Evolutionary conservation across 306 rosid species (phyloP).

Genomic region (Cucumis cinereus): DNA sequence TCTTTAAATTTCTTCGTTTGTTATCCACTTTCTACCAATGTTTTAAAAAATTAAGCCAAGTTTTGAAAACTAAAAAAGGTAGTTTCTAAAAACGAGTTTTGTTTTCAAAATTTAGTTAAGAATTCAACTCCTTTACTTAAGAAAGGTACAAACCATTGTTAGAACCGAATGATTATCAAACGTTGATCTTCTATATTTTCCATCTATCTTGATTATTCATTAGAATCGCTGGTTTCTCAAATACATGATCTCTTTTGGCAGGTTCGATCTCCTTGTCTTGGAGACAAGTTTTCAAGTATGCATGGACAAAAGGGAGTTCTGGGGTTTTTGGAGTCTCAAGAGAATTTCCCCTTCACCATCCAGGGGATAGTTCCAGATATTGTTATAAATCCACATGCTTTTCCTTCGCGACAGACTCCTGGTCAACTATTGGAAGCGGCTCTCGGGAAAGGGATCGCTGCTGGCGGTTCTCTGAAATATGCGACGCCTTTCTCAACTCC

Average conservation of each 20-base stretch:
- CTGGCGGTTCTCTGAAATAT: constrained; percentile 42
- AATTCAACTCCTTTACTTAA: too few species aligned
- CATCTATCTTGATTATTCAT: background rate
- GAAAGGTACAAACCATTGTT: too few species aligned
- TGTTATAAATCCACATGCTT: constrained; percentile 94
- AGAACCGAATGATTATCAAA: too few species aligned
- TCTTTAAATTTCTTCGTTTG: too few species aligned
- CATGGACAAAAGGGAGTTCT: constrained; percentile 99
- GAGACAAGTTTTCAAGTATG: constrained; percentile 98
- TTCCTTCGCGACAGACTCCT: constrained; percentile 94
- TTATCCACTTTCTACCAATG: too few species aligned
- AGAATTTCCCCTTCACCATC: constrained; percentile 82
- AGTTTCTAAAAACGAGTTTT: too few species aligned
- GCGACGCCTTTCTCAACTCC: constrained; percentile 90
- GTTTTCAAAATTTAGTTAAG: too few species aligned
- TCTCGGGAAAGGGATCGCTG: constrained; percentile 88
- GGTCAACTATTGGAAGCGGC: constrained; percentile 98
- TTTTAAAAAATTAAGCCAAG: too few species aligned
- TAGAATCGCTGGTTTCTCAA: background rate
- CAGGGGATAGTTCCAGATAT: constrained; percentile 96
- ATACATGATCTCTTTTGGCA: constrained; percentile 16
- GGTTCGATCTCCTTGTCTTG: constrained; percentile 91
- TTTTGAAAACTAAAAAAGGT: too few species aligned
- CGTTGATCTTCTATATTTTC: background rate
- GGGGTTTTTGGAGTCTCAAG: constrained; percentile 83